Base-by-base conservation (phyloP, 2,329 filamentous ascomycete species). In the Endocalyx cinctus region DNA sequence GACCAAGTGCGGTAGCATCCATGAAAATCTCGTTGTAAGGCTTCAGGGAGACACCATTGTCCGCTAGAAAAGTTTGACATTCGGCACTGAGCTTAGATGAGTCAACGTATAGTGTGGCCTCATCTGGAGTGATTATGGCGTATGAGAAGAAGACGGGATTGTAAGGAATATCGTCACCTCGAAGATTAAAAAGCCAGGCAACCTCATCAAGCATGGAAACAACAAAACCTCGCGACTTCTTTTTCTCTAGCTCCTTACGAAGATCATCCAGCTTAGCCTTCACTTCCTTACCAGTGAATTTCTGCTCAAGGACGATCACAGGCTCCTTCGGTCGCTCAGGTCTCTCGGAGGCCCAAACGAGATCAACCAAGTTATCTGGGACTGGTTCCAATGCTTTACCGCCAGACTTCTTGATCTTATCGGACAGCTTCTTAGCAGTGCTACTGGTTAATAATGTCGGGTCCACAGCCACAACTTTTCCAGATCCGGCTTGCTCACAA, bases 101-200 rank as follows among this genome's bases (percentile, higher is more conserved):
- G 52, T 97, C 84, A 38, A 97, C 69, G 53, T 96, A 98, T 5
- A 98, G 72, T 2, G 81, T 88, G 16, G 83, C 86, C 2, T 77
- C 69, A 10, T 72, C 80, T 2, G 81, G 78, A 3, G 92, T 97
- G 42, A 98, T 69, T 26, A 92, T 75, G 27, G 90, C 90, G 53
- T 97, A 98, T 12, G 90, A 92, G 64, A 97, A 97, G 69, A 98
- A 97, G 31, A 98, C 92, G 0, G 92, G 92, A 56, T 98, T 98
- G 67, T 92, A 98, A 0, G 88, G 87, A 45, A 98, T 97, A 57
- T 97, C 92, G 58, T 75, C 92, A 49, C 92, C 92, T 48, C 92
- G 81, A 30, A 98, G 67, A 62, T 98, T 98, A 69, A 96, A 96
- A n/a, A 98, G 72, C 92, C 92, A 98, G 10, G 92, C 92, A 50